Base-by-base conservation (phyloP, 2,329 filamentous ascomycete genomes). In the Colletotrichum eleusines region DNA sequence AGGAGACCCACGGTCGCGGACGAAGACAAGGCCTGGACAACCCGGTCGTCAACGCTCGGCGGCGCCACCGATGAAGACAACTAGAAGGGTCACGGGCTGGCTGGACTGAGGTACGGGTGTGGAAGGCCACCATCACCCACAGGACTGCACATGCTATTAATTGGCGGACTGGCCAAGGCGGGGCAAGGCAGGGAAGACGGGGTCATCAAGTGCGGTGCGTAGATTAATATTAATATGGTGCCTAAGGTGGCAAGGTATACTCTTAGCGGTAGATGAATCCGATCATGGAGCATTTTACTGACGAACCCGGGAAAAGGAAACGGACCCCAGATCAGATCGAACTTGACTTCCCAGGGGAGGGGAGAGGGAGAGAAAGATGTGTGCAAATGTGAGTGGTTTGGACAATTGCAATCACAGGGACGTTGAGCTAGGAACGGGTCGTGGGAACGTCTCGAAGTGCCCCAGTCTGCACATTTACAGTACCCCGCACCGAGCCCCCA, bases 41-140 rank as follows among this genome's bases (percentile, higher is more conserved):
- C 60, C 48, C 38, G 38, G 60, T 50, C 35, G 44, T 23, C 18
- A 33, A 11, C 48, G 26, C 48, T 54, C 60, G 48, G 44, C 48
- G 38, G 48, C 38, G 60, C 60, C 48, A 44, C 50, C 60, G 35
- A 54, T 12, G 48, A 63, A 54, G 38, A 54, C 60, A 23, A 54
- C 60, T 54, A 63, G 60, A 63, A 63, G 60, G 35, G 33, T 26
- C n/a, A n/a, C 35, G 50, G 35, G 42, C 46, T 63, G 26, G 48
- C 46, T 63, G 35, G 38, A 38, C 60, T 54, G 35, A 51, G 60
- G 20, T 54, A 48, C 38, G 38, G 35, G 9, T 44, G 26, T 35
- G 23, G 26, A 48, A 60, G 20, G 28, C n/a, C 20, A 51, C n/a
- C 44, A 38, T 51, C 35, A 26, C 40, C 42, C 26, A 46, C 26